A percentile compares a stretch with the other conserved stretches of the same genome.
phyloP scores from a whole-genome alignment of 2,329 filamentous ascomycete genomes.

The Aspergillus sp. region DNA sequence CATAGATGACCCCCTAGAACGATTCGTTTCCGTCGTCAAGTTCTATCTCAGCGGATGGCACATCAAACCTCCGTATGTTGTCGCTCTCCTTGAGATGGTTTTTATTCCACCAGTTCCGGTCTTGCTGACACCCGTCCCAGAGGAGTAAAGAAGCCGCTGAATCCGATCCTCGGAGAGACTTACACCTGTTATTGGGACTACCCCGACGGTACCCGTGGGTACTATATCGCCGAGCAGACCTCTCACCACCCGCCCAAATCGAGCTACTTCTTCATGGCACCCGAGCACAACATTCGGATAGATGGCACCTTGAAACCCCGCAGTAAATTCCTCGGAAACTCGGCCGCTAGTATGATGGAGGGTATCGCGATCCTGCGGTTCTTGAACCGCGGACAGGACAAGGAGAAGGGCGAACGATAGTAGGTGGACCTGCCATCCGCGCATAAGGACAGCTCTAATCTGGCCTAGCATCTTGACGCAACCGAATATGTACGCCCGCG shows the following conservation, averaged over 20 bases:
- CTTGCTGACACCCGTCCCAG: slow-evolving; percentile 48
- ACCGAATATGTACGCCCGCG: slow-evolving; percentile 98
- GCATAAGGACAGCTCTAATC: slow-evolving; percentile 14
- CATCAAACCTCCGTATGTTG: slow-evolving; percentile 86
- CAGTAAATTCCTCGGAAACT: slow-evolving; percentile 95
- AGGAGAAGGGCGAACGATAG: slow-evolving; percentile 77
- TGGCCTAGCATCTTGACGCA: slow-evolving; percentile 78
- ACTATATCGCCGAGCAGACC: slow-evolving; percentile 97
- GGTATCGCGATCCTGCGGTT: slow-evolving; percentile 85
- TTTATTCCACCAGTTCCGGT: slow-evolving; percentile 4
- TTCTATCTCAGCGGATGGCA: slow-evolving; percentile 99
- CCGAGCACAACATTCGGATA: slow-evolving; percentile 89
- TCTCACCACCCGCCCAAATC: slow-evolving; percentile 98
- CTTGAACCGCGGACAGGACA: slow-evolving; percentile 70
- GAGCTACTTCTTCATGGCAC: slow-evolving; percentile 98
- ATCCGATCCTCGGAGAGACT: slow-evolving; percentile 91
- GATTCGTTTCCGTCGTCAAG: slow-evolving; percentile 94
- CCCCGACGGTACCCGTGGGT: slow-evolving; percentile 77
- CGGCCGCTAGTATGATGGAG: slow-evolving; percentile 97
- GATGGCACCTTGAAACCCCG: slow-evolving; percentile 93
- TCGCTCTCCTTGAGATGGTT: neutral
- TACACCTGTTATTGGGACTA: slow-evolving; percentile 97
- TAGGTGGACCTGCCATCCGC: slow-evolving; percentile 51
- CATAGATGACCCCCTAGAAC: slow-evolving; percentile 83
- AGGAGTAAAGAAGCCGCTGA: slow-evolving; percentile 96